A percentile compares a stretch with the other conserved stretches of the same genome.
Conservation (phyloP, 495 filamentous ascomycete genomes). For the Penicillium angulare region DNA sequence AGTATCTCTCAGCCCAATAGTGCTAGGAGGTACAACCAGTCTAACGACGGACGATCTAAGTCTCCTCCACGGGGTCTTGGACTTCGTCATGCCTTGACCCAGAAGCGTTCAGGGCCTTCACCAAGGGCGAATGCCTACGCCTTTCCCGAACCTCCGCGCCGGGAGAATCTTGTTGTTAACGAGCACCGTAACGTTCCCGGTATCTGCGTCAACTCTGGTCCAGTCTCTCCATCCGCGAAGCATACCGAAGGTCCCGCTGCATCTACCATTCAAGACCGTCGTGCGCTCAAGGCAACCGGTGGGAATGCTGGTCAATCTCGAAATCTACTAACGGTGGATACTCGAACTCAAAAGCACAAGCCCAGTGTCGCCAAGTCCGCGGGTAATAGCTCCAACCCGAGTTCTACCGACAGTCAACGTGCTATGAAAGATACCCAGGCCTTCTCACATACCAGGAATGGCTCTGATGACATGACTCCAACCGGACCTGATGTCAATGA, state of each 20-base stretch:
- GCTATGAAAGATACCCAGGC: constrained; percentile 5
- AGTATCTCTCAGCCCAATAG: constrained; percentile 39
- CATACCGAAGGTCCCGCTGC: constrained; percentile 2
- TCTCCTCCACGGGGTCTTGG: constrained; percentile 40
- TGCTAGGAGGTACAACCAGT: constrained; percentile 18
- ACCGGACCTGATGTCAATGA: constrained; percentile 29
- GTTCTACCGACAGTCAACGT: constrained; percentile 9
- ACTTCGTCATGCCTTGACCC: constrained; percentile 32
- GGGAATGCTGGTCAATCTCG: constrained; percentile 14
- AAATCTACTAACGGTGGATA: constrained; percentile 29
- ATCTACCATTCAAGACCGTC: constrained; percentile 37
- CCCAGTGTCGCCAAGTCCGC: constrained; percentile 3
- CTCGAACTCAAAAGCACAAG: constrained; percentile 15
- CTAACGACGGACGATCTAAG: constrained; percentile 38
- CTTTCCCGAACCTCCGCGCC: background rate
- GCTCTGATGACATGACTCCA: constrained; percentile 26
- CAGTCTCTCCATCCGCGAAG: constrained; percentile 6
- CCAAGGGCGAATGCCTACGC: constrained; percentile 8
- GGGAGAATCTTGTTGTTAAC: background rate
- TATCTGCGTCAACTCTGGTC: constrained; percentile 12
- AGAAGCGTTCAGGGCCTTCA: constrained; percentile 4
- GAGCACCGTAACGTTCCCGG: constrained; percentile 18
- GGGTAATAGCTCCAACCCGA: constrained; percentile 3
- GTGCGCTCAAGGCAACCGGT: constrained; percentile 26
- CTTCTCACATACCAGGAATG: constrained; percentile 4